Base-by-base conservation (phyloP, 176 grass and related monocot species). In the Miscanthus lutarioriparius region DNA sequence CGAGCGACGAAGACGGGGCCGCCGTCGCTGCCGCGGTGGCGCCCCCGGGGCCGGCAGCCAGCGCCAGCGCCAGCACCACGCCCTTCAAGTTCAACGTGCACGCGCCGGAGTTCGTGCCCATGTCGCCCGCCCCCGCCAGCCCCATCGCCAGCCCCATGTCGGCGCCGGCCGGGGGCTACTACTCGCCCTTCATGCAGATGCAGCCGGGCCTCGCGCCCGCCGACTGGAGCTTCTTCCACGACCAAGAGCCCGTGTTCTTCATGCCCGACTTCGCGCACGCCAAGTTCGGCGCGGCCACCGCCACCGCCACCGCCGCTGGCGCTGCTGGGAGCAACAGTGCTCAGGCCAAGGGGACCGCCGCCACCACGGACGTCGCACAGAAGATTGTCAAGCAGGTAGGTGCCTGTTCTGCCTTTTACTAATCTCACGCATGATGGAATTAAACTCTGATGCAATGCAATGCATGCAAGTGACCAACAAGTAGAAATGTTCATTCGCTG, bases 381-480 rank as follows among this genome's bases (percentile, higher is more conserved):
- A 92, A 95, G 86, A 92, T 95, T 39, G 90, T 95, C 82, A 92
- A 95, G 71, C 93, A 95, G 85, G 90, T 88, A 19, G 6, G 56
- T 11, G n/a, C 8, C 9, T 10, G 2, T 3, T 20, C 49, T 49
- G 47, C 47, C 15, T 17, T 49, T 49, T 17, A 49, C 15, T 49
- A 49, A 17, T 49, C 4, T 49, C 47, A 17, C 15, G 15, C 47
- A 51, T 51, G 48, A 19, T 51, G 48, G 7, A 51, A 51, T 51
- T 51, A 51, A 51, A 53, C 49, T 54, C 51, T 54, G 51, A 54
- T 53, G 6, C 51, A 59, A 59, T 23, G 56, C 22, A n/a, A 23
- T 59, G 56, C 58, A 20, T 61, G n/a, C n/a, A 61, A 61, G 15
- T 49, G 47, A 49, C 15, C 44, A 15, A 47, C 38, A 8, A 39